These are phyloP conservation scores for Coccomyxa sp. DNA, from an alignment of 139 green algal genomes.

Conservation along the genomic window DNA sequence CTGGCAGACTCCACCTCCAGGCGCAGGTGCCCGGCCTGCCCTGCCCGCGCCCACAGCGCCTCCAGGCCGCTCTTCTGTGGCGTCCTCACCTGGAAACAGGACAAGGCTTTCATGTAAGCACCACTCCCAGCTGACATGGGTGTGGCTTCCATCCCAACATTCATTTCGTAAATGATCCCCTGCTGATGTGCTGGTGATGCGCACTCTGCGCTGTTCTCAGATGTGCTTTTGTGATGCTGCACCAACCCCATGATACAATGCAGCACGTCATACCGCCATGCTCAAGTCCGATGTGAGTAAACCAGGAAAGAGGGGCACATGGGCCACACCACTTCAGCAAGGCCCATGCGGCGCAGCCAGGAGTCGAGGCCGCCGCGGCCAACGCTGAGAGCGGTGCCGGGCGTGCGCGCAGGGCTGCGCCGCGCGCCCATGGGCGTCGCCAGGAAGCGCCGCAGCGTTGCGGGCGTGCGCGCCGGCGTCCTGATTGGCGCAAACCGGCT, in stretches of 20 bases:
- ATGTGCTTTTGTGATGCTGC: too few species aligned
- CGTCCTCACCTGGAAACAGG: background rate
- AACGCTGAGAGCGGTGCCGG: background rate
- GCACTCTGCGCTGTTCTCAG: too few species aligned
- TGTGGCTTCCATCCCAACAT: too few species aligned
- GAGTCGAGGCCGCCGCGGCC: background rate
- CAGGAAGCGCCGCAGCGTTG: background rate
- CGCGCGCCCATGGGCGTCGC: too few species aligned
- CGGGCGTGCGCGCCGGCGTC: background rate
- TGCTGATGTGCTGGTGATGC: too few species aligned
- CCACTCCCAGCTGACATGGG: too few species aligned
- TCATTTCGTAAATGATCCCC: too few species aligned
- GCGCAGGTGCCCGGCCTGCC: background rate
- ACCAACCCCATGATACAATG: too few species aligned
- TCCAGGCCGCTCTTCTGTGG: background rate
- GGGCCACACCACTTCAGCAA: background rate
- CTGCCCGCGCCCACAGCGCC: conserved; percentile 1
- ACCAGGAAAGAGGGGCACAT: too few species aligned
- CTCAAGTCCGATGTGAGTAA: too few species aligned
- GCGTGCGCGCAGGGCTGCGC: background rate
- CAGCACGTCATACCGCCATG: too few species aligned
- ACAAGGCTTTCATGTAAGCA: background rate
- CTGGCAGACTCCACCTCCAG: background rate
- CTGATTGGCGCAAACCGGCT: too few species aligned
- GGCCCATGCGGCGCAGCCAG: background rate